A percentile compares a stretch with the other conserved stretches of the same genome.
These are phyloP conservation scores for Tolypocladium capitatum DNA, from an alignment of 2,329 filamentous ascomycete genomes.

Conservation along the genomic window DNA sequence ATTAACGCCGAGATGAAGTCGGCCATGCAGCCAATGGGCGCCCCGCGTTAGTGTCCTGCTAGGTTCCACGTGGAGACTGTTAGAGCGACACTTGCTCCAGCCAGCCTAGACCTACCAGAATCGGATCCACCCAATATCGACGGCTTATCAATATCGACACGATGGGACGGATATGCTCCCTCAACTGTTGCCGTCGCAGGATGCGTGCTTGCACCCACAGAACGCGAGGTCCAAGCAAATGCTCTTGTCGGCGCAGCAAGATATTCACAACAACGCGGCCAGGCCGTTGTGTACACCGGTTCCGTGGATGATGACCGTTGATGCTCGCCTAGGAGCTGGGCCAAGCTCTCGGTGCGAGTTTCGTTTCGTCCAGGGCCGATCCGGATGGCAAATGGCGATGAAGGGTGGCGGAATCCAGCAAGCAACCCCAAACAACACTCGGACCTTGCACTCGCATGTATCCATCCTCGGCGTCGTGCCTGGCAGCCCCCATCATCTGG, in stretches of 20 bases:
- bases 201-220: neutral
- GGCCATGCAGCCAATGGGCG: neutral
- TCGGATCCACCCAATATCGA: neutral
- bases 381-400: neutral
- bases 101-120: neutral
- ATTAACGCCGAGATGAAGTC: neutral
- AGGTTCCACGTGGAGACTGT: neutral
- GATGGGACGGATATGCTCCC: neutral
- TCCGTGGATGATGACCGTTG: neutral
- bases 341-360: too few species aligned
- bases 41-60: neutral
- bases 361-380: neutral
- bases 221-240: neutral
- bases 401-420: neutral
- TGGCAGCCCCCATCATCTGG: neutral
- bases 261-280: neutral
- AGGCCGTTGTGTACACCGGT: neutral
- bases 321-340: too few species aligned
- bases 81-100: rapidly evolving
- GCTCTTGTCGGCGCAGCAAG: neutral
- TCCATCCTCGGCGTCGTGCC: neutral
- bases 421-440: neutral
- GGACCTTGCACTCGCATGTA: neutral
- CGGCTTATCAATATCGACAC: neutral
- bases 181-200: neutral